Conservation (phyloP, 805 yeast genomes). For the Blastobotrys terrestris region DNA sequence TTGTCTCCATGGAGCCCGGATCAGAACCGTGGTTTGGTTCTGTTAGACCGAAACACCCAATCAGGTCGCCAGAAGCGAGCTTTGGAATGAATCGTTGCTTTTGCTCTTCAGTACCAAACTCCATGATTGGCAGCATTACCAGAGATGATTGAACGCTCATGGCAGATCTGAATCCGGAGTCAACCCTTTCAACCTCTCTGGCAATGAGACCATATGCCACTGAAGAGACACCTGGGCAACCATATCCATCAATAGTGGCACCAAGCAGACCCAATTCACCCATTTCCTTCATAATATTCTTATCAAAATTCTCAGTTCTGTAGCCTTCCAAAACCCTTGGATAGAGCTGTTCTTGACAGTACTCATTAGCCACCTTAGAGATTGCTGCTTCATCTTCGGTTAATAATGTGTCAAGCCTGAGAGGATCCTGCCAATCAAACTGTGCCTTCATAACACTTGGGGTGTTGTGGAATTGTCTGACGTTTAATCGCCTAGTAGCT, state of each 20-base stretch:
- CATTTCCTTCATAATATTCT: slow-evolving; percentile 33
- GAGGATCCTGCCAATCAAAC: slow-evolving; percentile 37
- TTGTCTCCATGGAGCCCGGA: slow-evolving; percentile 52
- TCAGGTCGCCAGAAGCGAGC: slow-evolving; percentile 37
- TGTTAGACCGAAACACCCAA: slow-evolving; percentile 60
- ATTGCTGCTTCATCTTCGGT: slow-evolving; percentile 37
- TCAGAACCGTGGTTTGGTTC: slow-evolving; percentile 62
- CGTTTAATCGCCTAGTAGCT: not conserved
- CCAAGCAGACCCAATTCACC: slow-evolving; percentile 40
- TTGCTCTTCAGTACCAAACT: slow-evolving; percentile 37
- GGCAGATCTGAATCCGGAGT: slow-evolving; percentile 40
- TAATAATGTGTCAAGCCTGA: slow-evolving; percentile 29
- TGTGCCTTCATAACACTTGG: slow-evolving; percentile 4
- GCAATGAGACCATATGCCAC: slow-evolving; percentile 40
- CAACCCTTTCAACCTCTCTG: slow-evolving; percentile 40
- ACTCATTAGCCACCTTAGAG: slow-evolving; percentile 33
- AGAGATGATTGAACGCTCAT: slow-evolving; percentile 41
- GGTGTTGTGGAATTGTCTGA: not conserved
- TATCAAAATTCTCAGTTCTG: slow-evolving; percentile 35
- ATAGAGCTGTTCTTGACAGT: slow-evolving; percentile 32
- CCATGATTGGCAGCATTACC: slow-evolving; percentile 38
- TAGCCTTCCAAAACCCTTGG: slow-evolving; percentile 37
- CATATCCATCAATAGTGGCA: slow-evolving; percentile 37
- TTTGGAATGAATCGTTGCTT: slow-evolving; percentile 36
- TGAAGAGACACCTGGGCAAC: slow-evolving; percentile 36